Percentiles rank a stretch among this genome's conserved stretches.
These are phyloP conservation scores for Coniferiporia weirii DNA, from an alignment of 1,284 basidiomycete species.

Conservation along the genomic window DNA sequence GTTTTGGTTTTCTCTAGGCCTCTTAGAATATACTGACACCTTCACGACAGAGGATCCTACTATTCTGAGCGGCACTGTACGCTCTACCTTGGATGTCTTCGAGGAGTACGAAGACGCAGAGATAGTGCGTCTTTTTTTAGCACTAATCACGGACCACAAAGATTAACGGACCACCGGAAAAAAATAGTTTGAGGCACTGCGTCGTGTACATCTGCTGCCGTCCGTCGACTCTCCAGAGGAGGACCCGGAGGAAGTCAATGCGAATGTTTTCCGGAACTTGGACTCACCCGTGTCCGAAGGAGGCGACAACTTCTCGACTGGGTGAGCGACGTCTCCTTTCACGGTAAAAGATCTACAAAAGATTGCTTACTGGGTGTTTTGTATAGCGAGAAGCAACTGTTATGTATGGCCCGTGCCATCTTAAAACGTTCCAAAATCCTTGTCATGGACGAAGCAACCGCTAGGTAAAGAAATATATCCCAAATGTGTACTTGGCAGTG, in stretches of 20 bases:
- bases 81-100: conserved; percentile 88
- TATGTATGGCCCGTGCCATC: conserved; percentile 65
- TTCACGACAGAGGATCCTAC: conserved; percentile 79
- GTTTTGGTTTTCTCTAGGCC: conserved; percentile 22
- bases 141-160: conserved; percentile 35
- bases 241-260: conserved; percentile 62
- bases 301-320: conserved; percentile 92
- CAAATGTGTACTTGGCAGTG: background rate
- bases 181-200: conserved; percentile 77
- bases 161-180: background rate
- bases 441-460: conserved; percentile 64
- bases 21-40: background rate
- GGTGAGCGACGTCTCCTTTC: conserved; percentile 40
- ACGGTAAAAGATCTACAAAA: background rate
- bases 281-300: conserved; percentile 82
- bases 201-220: conserved; percentile 82
- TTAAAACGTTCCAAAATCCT: conserved; percentile 51
- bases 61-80: conserved; percentile 82
- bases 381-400: conserved; percentile 51
- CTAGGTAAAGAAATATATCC: conserved; percentile 20
- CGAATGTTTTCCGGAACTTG: conserved; percentile 82
- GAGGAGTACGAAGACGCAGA: conserved; percentile 83
- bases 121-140: conserved; percentile 50
- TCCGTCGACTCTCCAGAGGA: conserved; percentile 42
- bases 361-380: background rate